phyloP scores from a whole-genome alignment of 2,329 filamentous ascomycete genomes.

The Penicillium sp. region DNA sequence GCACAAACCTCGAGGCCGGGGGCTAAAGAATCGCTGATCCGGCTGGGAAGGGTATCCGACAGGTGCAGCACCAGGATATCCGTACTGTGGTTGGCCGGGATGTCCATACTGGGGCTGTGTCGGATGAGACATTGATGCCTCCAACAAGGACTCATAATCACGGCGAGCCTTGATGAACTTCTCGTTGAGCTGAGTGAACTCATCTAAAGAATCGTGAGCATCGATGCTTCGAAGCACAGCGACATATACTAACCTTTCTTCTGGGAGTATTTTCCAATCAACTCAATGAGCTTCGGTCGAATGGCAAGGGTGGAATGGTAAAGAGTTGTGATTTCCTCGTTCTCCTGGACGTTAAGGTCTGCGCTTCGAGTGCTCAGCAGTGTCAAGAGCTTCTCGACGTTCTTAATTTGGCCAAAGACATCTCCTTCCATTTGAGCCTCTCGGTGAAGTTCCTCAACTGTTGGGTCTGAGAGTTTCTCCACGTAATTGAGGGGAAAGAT shows the following conservation, averaged over 20 bases:
- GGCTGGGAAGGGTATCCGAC: conserved; percentile 46
- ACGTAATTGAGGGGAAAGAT: conserved; percentile 99
- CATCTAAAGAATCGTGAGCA: conserved; percentile 58
- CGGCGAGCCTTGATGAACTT: conserved; percentile 98
- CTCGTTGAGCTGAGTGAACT: conserved; percentile 97
- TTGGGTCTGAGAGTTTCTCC: conserved; percentile 93
- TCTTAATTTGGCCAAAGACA: conserved; percentile 73
- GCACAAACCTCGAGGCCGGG: conserved; percentile 44
- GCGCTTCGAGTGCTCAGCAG: conserved; percentile 83
- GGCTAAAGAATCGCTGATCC: conserved; percentile 68
- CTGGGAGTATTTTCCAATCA: conserved; percentile 98
- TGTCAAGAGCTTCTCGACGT: conserved; percentile 78
- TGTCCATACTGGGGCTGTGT: conserved; percentile 74
- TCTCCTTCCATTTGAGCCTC: conserved; percentile 93
- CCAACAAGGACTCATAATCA: conserved; percentile 93
- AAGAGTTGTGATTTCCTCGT: conserved; percentile 87
- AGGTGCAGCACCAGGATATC: conserved; percentile 33
- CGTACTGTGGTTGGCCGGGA: conserved; percentile 39
- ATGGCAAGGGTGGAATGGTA: conserved; percentile 95
- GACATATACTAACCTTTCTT: conserved; percentile 73
- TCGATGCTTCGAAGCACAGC: background rate
- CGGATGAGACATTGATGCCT: conserved; percentile 95
- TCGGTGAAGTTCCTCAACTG: conserved; percentile 85
- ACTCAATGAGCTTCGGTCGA: conserved; percentile 90
- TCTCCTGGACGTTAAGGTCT: conserved; percentile 79